Evolutionary conservation across 2,329 filamentous ascomycete species (phyloP), one percentile per base, ranked within the genome.

Genomic region (Tricladium varicosporioides): DNA sequence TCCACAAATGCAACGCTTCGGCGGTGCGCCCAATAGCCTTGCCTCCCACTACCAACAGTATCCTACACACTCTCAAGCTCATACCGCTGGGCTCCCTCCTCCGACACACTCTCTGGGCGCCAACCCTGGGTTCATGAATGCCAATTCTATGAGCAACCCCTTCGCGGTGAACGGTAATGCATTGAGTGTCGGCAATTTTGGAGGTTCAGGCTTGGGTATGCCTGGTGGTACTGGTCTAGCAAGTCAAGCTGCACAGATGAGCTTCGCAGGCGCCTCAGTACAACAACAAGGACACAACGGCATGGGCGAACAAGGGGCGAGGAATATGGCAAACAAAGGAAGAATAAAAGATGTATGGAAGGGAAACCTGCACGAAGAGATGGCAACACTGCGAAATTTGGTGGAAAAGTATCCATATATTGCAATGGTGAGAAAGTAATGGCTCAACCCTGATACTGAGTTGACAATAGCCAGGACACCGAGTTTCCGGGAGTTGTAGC

Each of bases 401-500:
- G 85, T 97, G 62, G 89, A 96, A 60, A 90, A 89, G 68, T 97
- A 95, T 73, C 91, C 92, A 44, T 97, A 95, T 71, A 93, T 99
- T 74, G 93, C 92, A 67, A 97, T 99, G 94, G 92, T 96, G 78
- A 78, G 88, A 71, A 53, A 53, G 56, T 53, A 49, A 48, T 33
- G 56, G 64, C 55, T 52, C 33, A 48, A 36, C 22, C 57, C 18
- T 46, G 44, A 43, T 43, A 42, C 51, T 52, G 27, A 53, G 56
- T 64, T 70, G 59, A 70, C 62, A 62, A 49, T 33, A 50, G 57
- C 51, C 70, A 96, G 92, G 94, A 99, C 72, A 97, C 94, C 19
- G 93, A 97, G 72, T 99, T 99, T 67, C 94, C 94, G n/a, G 94
- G 94, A 56, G 92, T 99, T 53, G 93, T 99, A 53, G 91, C 93